Base-by-base conservation (phyloP, 208 protist species). In the Wallacemonas sp. region DNA sequence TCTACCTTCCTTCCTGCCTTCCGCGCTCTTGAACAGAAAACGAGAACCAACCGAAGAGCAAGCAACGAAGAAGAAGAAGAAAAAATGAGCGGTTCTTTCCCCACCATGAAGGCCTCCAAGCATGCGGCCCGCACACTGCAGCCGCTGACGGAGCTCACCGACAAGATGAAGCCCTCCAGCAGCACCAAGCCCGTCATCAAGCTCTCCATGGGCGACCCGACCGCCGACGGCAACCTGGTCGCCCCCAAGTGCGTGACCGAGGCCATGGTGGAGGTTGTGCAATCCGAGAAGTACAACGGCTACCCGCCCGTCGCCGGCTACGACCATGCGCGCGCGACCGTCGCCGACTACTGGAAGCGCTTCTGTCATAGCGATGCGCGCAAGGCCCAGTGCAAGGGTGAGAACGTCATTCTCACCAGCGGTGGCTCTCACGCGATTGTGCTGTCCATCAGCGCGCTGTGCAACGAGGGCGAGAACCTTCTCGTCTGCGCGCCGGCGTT, bases 351-450 rank as follows among this genome's bases (percentile, higher is more conserved):
- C 64, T 69, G 49, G 48, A 48, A 46, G 42, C 48, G 36, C 49
- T 49, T 57, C 20, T 74, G 31, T 45, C 12, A 67, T 29, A 22
- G 26, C 8, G 49, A 38, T 3, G 11, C 33, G 8, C 48, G 38
- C 10, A 71, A 41, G 74, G 57, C 57, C 3, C 83, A 70, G 81
- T 74, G 12, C 61, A 70, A 26, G 25, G 44, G 44, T 26, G 71
- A 71, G 16, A 85, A 93, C 50, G 77, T 93, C 1, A 67, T 93
- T 26, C 57, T 93, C 41, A 69, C 74, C 18, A 81, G 65, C 38
- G 91, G 89, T n/a, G 83, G 67, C 55, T 95, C 88, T 3, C 87
- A 92, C 41, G 92, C 92, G 10, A 65, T 97, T 23, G 83, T 97
- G 20, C 72, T 97, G 32, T 67, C 72, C 31, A 78, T 97, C 59